phyloP scores from a whole-genome alignment of 1,139 yeast genomes.

The Debaryomyces fabryi region DNA sequence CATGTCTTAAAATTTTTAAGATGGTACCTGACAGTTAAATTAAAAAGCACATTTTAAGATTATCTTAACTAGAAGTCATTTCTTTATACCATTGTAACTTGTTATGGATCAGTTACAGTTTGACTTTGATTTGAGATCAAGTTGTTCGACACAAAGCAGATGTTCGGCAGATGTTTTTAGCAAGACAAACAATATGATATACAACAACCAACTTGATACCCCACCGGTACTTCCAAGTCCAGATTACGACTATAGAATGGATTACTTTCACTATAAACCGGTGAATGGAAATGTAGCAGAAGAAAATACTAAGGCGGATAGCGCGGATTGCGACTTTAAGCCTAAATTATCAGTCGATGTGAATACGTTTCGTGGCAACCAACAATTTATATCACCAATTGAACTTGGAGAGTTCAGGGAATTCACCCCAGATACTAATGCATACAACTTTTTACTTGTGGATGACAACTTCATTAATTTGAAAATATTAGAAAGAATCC shows the following conservation, averaged over 20 bases:
- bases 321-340: not conserved
- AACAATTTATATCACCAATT: slow-evolving; percentile 8
- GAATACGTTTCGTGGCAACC: not conserved
- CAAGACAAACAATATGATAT: not conserved
- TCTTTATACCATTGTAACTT: not conserved
- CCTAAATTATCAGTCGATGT: slow-evolving; percentile 4
- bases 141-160: not conserved
- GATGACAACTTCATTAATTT: slow-evolving; percentile 49
- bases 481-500: slow-evolving; percentile 37
- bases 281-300: not conserved
- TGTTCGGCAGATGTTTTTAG: not conserved
- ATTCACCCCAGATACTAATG: slow-evolving; percentile 24
- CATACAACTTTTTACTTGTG: slow-evolving; percentile 39
- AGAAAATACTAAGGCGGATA: not conserved
- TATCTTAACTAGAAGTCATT: not conserved
- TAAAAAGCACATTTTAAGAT: not conserved
- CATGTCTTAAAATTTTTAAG: not conserved
- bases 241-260: slow-evolving; percentile 3
- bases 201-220: slow-evolving; percentile 5
- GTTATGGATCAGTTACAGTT: slow-evolving; percentile 2
- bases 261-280: slow-evolving; percentile 5
- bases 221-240: slow-evolving; percentile 5
- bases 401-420: slow-evolving; percentile 5
- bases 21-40: not conserved
- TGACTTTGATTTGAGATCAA: not conserved